A percentile compares a stretch with the other conserved stretches of the same genome.
Evolutionary conservation across 2,329 filamentous ascomycete genomes (phyloP).

Genomic region (Aspergillus fumigatiaffinis): DNA sequence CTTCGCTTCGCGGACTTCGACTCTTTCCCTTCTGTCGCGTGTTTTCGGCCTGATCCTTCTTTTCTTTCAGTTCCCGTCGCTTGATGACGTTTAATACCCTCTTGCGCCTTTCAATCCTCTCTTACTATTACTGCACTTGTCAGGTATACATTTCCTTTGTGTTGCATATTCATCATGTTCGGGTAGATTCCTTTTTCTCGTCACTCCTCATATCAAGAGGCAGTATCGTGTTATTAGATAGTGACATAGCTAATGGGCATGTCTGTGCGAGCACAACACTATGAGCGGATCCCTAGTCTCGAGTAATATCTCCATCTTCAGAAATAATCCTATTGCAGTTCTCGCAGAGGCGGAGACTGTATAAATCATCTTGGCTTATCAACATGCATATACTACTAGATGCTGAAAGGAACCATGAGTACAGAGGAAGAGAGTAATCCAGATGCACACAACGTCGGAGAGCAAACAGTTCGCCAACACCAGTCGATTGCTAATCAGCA

Average conservation of each 20-base stretch:
- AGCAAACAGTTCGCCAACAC: conserved; percentile 3
- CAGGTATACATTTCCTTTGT: background rate
- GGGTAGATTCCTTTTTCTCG: background rate
- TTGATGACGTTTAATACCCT: background rate
- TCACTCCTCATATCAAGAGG: background rate
- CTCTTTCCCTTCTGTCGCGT: conserved; percentile 8
- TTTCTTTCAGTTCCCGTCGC: conserved; percentile 1
- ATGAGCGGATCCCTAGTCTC: background rate
- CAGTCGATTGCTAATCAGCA: conserved; percentile 9
- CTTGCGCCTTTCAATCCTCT: conserved; percentile 5
- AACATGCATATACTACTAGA: background rate
- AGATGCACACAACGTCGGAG: background rate
- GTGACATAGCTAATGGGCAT: background rate
- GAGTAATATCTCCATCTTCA: too few relatives aligned
- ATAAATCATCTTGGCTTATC: background rate
- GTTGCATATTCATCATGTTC: background rate
- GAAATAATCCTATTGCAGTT: background rate
- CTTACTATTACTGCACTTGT: background rate
- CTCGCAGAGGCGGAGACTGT: background rate
- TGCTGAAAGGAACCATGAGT: background rate
- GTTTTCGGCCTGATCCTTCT: background rate
- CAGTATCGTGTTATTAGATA: background rate
- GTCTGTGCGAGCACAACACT: background rate
- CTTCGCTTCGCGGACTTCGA: conserved; percentile 4
- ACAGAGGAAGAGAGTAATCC: background rate